Evolutionary conservation across 345 rosid species (phyloP), one percentile per base, ranked within the genome.

Genomic region (Gossypium turneri): DNA sequence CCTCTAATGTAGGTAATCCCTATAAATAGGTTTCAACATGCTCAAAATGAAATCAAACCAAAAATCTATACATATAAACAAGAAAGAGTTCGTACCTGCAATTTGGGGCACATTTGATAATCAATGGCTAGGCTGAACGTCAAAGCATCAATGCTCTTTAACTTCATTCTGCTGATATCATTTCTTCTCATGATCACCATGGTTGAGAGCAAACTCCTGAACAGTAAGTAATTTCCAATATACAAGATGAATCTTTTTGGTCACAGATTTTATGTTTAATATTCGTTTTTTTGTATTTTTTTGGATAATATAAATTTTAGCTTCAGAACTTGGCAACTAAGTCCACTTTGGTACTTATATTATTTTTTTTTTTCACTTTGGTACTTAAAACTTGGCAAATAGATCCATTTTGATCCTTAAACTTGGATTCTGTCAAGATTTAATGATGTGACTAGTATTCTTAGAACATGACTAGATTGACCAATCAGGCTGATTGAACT

Each of bases 111-210:
- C 25, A 55, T 56, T 24, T 58, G 61, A 61, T 41, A 47, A 45
- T 22, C 55, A 67, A 53, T 67, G 71, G 71, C 71, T 24, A 47
- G 41, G n/a, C 20, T 47, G 12, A 13, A 67, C 38, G 24, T 27
- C 71, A 67, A 67, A 44, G 55, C 56, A 22, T 22, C 74, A 17
- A 7, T 17, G 3, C 1, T 12, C n/a, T 20, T 55, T 0, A 71
- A 71, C 74, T 71, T 71, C 22, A 17, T 20, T 11, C 29, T 71
- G 12, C 50, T 71, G 63, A 24, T 71, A 7, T 71, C 74, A 53
- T 34, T 70, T 17, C 25, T 70, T 53, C 74, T 71, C 51, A 55
- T 71, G 16, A 12, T 55, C 29, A 29, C 51, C 74, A 71, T 71
- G 74, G 74, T 51, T 3, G 64, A 71, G 29, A 55, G 64, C 74